Evolutionary conservation across 2,329 filamentous ascomycete species (phyloP), one percentile per base, ranked within the genome.

Genomic region (Ascochyta fabae): DNA sequence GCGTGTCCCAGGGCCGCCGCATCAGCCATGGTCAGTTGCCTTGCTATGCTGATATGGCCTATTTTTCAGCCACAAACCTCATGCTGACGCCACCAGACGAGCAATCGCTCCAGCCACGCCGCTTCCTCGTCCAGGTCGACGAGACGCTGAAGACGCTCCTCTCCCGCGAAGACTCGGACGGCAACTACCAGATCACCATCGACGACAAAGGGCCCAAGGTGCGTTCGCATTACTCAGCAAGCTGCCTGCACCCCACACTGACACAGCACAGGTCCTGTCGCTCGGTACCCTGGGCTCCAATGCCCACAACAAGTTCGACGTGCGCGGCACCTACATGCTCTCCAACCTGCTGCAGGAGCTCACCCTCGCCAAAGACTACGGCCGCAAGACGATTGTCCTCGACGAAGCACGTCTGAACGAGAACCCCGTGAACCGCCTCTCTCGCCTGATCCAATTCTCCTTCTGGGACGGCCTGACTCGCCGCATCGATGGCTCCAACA

Each of bases 101-200:
- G 75, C 80, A 82, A 43, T 84, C 86, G 31, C 80, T 85, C 45
- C 81, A 86, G 44, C 86, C 89, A 53, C 90, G 91, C 58, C 89
- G 88, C 65, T 96, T 96, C 76, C 83, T 96, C 34, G 87, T 98
- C 73, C 86, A 95, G 66, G 93, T 98, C 68, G 89, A 96, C 44
- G 81, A 86, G 22, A 97, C 93, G 0, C 83, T 96, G 53, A 84
- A 92, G 70, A 88, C 85, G 56, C 82, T 99, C 40, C 83, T 92
- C 59, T 86, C 86, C 34, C 89, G 94, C 64, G 95, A 99, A 76
- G 95, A 99, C 71, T 96, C 93, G 27, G 93, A 99, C 77, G 83
- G 86, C 53, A 97, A 99, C 76, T 91, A 92, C 83, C 93, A 98
- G 76, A 99, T 99, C 75, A 99, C 95, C 27, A 96, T 98, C 67